Percentiles rank a stretch among this genome's conserved stretches.
Conservation (phyloP, 2,329 filamentous ascomycete genomes). For the Teratosphaeria destructans region DNA sequence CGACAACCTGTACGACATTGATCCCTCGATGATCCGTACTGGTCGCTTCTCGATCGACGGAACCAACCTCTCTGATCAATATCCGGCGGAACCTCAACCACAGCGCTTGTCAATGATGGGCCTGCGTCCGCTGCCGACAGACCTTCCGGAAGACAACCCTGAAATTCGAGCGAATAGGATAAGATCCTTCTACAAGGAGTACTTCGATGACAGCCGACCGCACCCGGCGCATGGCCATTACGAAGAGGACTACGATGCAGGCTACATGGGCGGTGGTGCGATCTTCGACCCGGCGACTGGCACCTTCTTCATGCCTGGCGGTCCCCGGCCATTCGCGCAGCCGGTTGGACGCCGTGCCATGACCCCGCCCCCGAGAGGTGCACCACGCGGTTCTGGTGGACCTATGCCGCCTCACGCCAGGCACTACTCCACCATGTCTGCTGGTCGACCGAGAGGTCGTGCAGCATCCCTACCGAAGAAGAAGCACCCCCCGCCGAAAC, state of each 20-base stretch:
- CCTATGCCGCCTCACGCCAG: constrained; percentile 24
- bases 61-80: constrained; percentile 11
- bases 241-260: constrained; percentile 65
- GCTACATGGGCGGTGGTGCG: constrained; percentile 52
- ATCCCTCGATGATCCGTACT: constrained; percentile 16
- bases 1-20: constrained; percentile 13
- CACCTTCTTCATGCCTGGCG: constrained; percentile 47
- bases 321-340: constrained; percentile 59
- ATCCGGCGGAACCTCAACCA: constrained; percentile 3
- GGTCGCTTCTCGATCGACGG: constrained; percentile 13
- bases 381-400: constrained; percentile 34
- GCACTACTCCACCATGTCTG: constrained; percentile 35
- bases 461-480: constrained; percentile 37
- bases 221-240: constrained; percentile 32
- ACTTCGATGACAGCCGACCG: constrained; percentile 76
- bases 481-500: constrained; percentile 59
- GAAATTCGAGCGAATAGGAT: constrained; percentile 94
- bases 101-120: constrained; percentile 34
- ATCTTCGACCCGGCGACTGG: constrained; percentile 48
- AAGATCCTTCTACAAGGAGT: constrained; percentile 98
- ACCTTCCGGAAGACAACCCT: constrained; percentile 79
- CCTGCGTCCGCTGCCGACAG: constrained; percentile 75
- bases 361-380: constrained; percentile 75
- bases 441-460: constrained; percentile 15
- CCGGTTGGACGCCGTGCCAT: constrained; percentile 82